These are phyloP conservation scores for Bidens hawaiensis DNA, from an alignment of 140 eudicot genomes.

Conservation along the genomic window DNA sequence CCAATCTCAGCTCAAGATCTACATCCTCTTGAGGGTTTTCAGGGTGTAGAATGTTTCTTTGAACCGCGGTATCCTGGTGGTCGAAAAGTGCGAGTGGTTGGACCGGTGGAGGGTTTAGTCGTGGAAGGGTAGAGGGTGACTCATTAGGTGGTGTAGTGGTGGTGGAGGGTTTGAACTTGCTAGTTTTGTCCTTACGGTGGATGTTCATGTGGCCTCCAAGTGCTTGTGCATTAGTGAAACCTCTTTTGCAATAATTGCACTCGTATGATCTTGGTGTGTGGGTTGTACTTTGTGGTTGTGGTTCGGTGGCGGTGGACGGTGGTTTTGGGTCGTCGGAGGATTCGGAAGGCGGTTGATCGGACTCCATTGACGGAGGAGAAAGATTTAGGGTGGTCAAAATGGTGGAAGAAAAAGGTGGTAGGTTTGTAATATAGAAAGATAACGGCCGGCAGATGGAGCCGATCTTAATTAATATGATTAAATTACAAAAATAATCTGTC, in stretches of 20 bases:
- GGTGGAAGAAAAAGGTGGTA: conserved; percentile 16
- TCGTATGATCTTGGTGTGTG: conserved; percentile 38
- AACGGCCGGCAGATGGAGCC: conserved; percentile 20
- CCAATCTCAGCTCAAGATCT: conserved; percentile 62
- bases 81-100: conserved; percentile 22
- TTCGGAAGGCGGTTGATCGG: conserved; percentile 16
- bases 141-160: not conserved
- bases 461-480: not conserved
- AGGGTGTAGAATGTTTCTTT: not conserved
- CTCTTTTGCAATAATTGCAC: conserved; percentile 49
- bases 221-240: conserved; percentile 58
- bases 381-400: conserved; percentile 12
- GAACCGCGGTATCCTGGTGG: not conserved
- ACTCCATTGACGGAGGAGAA: conserved; percentile 16
- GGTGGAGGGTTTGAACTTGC: conserved; percentile 37
- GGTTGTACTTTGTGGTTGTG: not conserved
- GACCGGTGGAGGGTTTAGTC: not conserved
- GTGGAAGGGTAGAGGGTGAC: conserved; percentile 20
- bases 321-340: conserved; percentile 21
- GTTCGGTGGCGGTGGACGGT: conserved; percentile 12
- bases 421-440: conserved; percentile 16
- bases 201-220: conserved; percentile 69
- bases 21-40: conserved; percentile 21
- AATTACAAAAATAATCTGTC: no score
- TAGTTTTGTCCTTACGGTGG: conserved; percentile 51